Base-by-base conservation (phyloP, 495 filamentous ascomycete species). In the Pyronema domesticum region DNA sequence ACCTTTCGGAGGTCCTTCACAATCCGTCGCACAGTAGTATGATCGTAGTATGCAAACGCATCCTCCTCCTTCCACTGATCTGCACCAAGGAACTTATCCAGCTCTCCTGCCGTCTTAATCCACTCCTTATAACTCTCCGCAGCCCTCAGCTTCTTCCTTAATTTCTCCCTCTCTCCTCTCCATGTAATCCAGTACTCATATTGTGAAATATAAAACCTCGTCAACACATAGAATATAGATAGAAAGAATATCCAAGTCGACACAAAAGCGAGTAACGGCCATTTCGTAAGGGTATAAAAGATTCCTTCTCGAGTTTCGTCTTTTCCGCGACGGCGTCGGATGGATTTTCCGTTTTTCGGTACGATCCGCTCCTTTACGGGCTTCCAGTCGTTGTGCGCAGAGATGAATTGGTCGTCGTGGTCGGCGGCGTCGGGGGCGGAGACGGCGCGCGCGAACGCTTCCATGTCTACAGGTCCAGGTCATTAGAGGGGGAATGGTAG, bases 241-340 rank as follows among this genome's bases (percentile, higher is more conserved):
- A 80, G 72, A 7, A 83, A 75, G 0, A 77, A 46, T 50, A 98
- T 78, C 87, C 88, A 96, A 10, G 80, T 76, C 44, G 81, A 73
- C 0, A 95, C 88, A 33, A 81, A 70, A 14, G 85, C 60, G 33
- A 98, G 70, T 55, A 98, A 76, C 6, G 91, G 93, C 86, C 88
- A 95, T 67, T 95, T 94, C 45, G 94, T 70, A 23, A 96, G 63
- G 1, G 74, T 75, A 66, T 98, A 96, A 11, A 93, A 74, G 60
- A 89, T 86, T 0, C 91, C 91, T 69, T 98, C 91, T 47, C 91
- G 73, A 2, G 89, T 95, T 68, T 98, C 91, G 66, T 98, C 91
- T 57, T 79, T 85, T 51, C 50, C 83, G 73, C 10, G 64, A 58
- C 14, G 23, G 54, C 44, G 13, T 46, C 56, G 64, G 68, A 7